Evolutionary conservation across 768 basidiomycete species (phyloP).

Genomic region (Macrolepiota fuliginosa): DNA sequence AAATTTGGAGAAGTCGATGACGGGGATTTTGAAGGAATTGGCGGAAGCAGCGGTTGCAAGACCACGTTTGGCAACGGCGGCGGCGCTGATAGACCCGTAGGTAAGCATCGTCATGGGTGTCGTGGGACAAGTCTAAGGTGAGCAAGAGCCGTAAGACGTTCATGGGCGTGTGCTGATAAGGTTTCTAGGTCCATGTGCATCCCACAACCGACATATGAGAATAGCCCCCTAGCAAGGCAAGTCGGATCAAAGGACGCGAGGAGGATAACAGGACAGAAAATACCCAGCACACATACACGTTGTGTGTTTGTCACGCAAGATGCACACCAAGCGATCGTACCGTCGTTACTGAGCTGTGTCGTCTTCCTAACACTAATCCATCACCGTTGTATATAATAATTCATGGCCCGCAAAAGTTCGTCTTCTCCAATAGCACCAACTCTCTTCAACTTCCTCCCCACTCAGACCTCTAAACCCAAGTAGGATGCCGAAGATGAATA

Average conservation of each 20-base stretch:
- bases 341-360: neutral
- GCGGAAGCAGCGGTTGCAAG: slow-evolving; percentile 25
- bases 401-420: slow-evolving; percentile 15
- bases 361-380: neutral
- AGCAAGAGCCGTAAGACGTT: neutral
- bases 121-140: neutral
- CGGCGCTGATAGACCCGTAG: slow-evolving; percentile 19
- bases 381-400: slow-evolving; percentile 15
- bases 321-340: neutral
- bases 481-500: slow-evolving; percentile 11
- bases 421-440: neutral
- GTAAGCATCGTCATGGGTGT: slow-evolving; percentile 22
- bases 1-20: slow-evolving; percentile 77
- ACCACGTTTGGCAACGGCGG: slow-evolving; percentile 20
- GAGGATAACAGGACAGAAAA: neutral
- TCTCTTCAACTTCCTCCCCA: neutral
- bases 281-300: slow-evolving; percentile 9
- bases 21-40: slow-evolving; percentile 58
- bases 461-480: neutral
- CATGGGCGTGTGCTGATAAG: slow-evolving; percentile 1
- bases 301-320: neutral
- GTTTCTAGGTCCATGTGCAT: neutral
- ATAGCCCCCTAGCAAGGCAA: neutral
- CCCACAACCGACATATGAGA: neutral
- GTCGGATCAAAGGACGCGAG: slow-evolving; percentile 2